Evolutionary conservation across 73 alveolate species (phyloP).

Genomic region (Symbiodinium pilosum): DNA sequence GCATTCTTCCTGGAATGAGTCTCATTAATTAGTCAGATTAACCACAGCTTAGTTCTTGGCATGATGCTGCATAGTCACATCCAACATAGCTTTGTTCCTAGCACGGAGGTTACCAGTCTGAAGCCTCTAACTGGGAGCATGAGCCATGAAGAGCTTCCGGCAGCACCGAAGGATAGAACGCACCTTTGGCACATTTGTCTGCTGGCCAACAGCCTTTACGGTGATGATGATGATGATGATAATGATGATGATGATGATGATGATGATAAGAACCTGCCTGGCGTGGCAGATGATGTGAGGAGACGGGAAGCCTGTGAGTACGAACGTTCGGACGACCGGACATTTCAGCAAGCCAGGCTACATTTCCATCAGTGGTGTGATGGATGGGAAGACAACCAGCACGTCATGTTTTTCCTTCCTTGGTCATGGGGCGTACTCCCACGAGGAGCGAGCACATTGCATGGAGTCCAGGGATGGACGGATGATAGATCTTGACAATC

Average conservation of each 20-base stretch:
- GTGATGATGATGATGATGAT: no score
- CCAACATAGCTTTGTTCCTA: no score
- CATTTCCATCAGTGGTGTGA: not conserved
- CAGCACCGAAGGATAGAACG: not conserved
- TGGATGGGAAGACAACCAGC: not conserved
- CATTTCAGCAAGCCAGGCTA: not conserved
- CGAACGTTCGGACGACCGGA: not conserved
- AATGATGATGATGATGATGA: no score
- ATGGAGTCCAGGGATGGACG: not conserved
- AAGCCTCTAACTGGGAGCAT: no score
- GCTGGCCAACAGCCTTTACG: not conserved
- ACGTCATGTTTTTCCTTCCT: not conserved
- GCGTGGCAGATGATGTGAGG: not conserved
- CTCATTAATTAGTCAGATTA: no score
- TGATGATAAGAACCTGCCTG: not conserved
- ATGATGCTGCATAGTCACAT: no score
- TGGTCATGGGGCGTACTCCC: not conserved
- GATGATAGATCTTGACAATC: not conserved
- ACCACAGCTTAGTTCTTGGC: no score
- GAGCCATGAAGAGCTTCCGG: not conserved
- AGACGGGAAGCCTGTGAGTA: not conserved
- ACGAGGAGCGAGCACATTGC: not conserved
- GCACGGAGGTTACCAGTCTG: no score
- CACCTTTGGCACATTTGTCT: not conserved
- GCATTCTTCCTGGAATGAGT: no score